Base-by-base conservation (phyloP, 352 stramenopile genomes). In the Thraustochytrium striatum region DNA sequence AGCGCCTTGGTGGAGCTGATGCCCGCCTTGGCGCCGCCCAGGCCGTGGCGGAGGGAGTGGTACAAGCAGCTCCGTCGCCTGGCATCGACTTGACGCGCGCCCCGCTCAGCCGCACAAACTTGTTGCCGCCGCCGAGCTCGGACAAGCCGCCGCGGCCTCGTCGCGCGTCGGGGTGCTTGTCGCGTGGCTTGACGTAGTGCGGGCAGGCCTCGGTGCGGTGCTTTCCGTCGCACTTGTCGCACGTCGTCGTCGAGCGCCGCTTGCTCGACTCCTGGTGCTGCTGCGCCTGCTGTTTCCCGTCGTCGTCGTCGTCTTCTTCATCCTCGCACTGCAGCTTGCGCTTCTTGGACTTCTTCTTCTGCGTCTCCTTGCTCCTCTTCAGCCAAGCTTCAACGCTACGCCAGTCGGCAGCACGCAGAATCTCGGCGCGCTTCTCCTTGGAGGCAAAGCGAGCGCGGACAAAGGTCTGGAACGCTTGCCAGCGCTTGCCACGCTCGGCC, bases 41-140 rank as follows among this genome's bases (percentile, higher is more conserved):
- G 59, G 9, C 82, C 82, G 65, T 84, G 70, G 33, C n/a, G 61
- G 28, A 85, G 72, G 35, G 65, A 82, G 69, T 85, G 82, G 57
- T 84, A 85, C 43, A 85, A 44, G 69, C 82, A 85, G 41, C 36
- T 70, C 28, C 82, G 68, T 85, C 82, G 57, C 82, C 82, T 32
- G 82, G 82, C 57, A 84, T 80, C 3, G 25, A 61, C 2, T 80
- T 30, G 0, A 84, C 82, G 57, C 65, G 25, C 19, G 72, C 82
- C 11, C 39, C 47, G 2, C 32, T 0, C n/a, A 72, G n/a, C 19
- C 33, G n/a, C 2, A 65, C 50, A 55, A 57, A 61, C 38, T 43
- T 68, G 47, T 72, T 78, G 7, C 78, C 79, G 61, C 57, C 50
- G 43, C 30, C 78, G 25, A 82, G 65, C 8, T 21, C 59, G 44